These are phyloP conservation scores for Suhomyces pyralidae DNA, from an alignment of 805 yeast species.

Conservation along the genomic window DNA sequence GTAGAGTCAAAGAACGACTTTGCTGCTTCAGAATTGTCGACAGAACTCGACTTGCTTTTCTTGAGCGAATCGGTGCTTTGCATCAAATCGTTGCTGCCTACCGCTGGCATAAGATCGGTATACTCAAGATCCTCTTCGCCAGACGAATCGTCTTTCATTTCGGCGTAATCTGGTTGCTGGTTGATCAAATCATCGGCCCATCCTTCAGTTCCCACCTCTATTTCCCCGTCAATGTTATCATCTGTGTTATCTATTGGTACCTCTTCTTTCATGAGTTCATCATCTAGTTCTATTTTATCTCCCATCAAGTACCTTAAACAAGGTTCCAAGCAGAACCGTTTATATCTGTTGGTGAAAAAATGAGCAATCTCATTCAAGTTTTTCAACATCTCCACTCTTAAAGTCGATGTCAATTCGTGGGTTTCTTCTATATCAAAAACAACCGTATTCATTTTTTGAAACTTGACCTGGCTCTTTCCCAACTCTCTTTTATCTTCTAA, in stretches of 20 bases:
- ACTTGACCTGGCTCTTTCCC: constrained; percentile 14
- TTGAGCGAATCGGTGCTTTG: constrained; percentile 18
- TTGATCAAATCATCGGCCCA: constrained; percentile 43
- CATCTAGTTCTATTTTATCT: constrained; percentile 55
- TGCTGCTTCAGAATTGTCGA: constrained; percentile 7
- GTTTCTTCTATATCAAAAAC: constrained; percentile 73
- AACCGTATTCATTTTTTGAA: constrained; percentile 22
- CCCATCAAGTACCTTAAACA: constrained; percentile 78
- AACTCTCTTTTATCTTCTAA: constrained; percentile 25
- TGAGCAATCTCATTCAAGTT: constrained; percentile 54
- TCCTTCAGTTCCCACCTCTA: constrained; percentile 39
- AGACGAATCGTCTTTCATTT: constrained; percentile 19
- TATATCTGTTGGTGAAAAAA: constrained; percentile 51
- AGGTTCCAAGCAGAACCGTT: constrained; percentile 74
- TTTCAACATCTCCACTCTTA: constrained; percentile 48
- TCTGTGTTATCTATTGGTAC: constrained; percentile 17
- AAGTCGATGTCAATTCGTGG: constrained; percentile 54
- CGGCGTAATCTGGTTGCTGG: constrained; percentile 30
- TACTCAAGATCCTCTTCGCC: constrained; percentile 25
- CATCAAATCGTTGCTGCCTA: constrained; percentile 24
- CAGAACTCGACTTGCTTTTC: neutral
- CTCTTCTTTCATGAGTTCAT: constrained; percentile 26
- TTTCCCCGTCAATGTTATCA: constrained; percentile 20
- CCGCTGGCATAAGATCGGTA: constrained; percentile 37
- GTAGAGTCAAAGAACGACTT: constrained; percentile 62